Base-by-base conservation (phyloP, 2,329 filamentous ascomycete genomes). In the Penicillium sp. region DNA sequence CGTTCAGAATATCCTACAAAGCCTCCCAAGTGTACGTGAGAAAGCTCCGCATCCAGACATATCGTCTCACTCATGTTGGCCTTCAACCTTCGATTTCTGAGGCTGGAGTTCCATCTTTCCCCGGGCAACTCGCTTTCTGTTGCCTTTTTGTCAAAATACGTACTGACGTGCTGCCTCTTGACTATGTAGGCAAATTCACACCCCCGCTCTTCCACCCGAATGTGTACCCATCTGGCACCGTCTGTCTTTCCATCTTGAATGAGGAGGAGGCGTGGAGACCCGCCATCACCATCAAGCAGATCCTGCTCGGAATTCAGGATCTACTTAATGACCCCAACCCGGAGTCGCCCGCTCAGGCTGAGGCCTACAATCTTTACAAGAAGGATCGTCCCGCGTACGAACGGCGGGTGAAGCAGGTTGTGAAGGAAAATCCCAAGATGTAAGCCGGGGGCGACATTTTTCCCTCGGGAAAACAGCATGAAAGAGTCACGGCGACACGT, bases 211-310 rank as follows among this genome's bases (percentile, higher is more conserved):
- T 98, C 75, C 93, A 98, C 66, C 93, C 93, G 0, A 98, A 98
- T 69, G 93, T 98, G 58, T 98, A 98, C 68, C 93, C 93, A 0
- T 97, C 91, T 0, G 94, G 93, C 58, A 98, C 93, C 41, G 93
- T 98, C 53, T 98, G 93, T 66, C 80, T 98, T 24, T 95, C 89
- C 27, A 98, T 98, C 58, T 74, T 98, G 57, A 98, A 97, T 73
- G 94, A 98, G 69, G 93, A 98, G 62, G 93, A 98, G 68, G 90
- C 88, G 5, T 98, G 94, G 93, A 94, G 95, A 70, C 94, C 93
- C 1, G 91, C 93, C 5, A 98, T 98, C 64, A 98, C 93, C 0
- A 89, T 98, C 68, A 97, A 96, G 73, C 90, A 97, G 72, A 97
- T 98, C 55, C 80, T 97, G 5, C 79, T 97, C 1, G 93, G 93